phyloP scores from a whole-genome alignment of 192 early-diverging fungal species.

The Oehlia diaphana region DNA sequence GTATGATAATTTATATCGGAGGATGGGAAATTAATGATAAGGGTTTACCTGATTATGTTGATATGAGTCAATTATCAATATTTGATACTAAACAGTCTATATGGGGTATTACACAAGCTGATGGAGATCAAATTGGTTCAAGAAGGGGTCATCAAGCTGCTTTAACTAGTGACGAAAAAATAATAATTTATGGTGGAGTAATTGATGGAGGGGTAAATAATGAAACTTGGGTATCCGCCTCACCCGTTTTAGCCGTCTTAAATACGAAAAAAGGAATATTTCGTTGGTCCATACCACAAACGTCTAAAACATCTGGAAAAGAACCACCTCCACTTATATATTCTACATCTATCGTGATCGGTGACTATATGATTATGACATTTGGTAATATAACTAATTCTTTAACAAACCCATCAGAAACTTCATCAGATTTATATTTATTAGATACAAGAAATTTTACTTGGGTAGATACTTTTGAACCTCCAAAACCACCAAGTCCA shows the following conservation, averaged over 20 bases:
- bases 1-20: background rate
- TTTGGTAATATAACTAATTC: background rate
- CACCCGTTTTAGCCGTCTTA: background rate
- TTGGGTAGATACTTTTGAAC: background rate
- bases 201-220: background rate
- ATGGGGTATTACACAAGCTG: background rate
- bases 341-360: background rate
- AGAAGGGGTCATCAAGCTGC: background rate
- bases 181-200: background rate
- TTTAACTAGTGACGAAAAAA: background rate
- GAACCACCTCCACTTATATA: background rate
- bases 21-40: background rate
- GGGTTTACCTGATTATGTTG: background rate
- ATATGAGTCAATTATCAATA: background rate
- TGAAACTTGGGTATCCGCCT: background rate
- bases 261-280: background rate
- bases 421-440: background rate
- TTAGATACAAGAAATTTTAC: background rate
- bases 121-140: background rate
- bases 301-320: background rate
- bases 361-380: background rate
- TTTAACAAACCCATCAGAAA: background rate
- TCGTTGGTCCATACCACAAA: background rate
- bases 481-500: background rate
- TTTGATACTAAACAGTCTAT: background rate